These are phyloP conservation scores for Knufia fluminis DNA, from an alignment of 2,329 filamentous ascomycete species.

Conservation along the genomic window DNA sequence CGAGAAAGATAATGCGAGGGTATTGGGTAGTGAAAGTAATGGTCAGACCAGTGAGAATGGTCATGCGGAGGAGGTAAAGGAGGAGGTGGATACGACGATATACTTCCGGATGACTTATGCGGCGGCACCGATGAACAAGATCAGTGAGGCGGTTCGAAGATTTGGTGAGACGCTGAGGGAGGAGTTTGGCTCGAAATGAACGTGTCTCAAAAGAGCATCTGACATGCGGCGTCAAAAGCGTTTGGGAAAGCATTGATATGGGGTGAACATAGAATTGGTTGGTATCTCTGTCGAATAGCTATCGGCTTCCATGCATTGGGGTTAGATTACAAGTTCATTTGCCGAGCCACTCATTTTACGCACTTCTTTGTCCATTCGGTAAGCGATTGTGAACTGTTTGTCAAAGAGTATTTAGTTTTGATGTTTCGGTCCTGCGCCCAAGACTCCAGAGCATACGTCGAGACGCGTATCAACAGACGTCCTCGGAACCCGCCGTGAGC, in stretches of 20 bases:
- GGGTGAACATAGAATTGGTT: too few relatives aligned
- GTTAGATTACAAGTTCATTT: too few relatives aligned
- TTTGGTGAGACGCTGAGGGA: conserved; percentile 65
- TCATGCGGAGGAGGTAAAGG: conserved; percentile 23
- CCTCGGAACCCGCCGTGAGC: too few relatives aligned
- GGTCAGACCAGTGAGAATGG: background rate
- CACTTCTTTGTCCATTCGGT: too few relatives aligned
- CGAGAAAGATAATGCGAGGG: conserved; percentile 44
- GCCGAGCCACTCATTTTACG: too few relatives aligned
- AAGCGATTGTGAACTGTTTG: too few relatives aligned
- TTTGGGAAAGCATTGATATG: background rate
- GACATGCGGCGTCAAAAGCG: background rate
- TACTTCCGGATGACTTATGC: conserved; percentile 91
- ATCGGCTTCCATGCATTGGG: too few relatives aligned
- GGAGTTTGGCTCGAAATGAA: conserved; percentile 16
- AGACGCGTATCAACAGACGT: too few relatives aligned
- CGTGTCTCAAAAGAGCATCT: background rate
- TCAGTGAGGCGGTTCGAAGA: conserved; percentile 61
- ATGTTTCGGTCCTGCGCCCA: too few relatives aligned
- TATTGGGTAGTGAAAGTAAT: conserved; percentile 32
- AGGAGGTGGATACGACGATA: conserved; percentile 44
- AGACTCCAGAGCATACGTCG: too few relatives aligned
- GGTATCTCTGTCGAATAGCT: too few relatives aligned
- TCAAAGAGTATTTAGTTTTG: too few relatives aligned
- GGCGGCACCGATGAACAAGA: conserved; percentile 61